These are phyloP conservation scores for Gentiana straminea DNA, from an alignment of 257 asterid genomes.

Conservation along the genomic window DNA sequence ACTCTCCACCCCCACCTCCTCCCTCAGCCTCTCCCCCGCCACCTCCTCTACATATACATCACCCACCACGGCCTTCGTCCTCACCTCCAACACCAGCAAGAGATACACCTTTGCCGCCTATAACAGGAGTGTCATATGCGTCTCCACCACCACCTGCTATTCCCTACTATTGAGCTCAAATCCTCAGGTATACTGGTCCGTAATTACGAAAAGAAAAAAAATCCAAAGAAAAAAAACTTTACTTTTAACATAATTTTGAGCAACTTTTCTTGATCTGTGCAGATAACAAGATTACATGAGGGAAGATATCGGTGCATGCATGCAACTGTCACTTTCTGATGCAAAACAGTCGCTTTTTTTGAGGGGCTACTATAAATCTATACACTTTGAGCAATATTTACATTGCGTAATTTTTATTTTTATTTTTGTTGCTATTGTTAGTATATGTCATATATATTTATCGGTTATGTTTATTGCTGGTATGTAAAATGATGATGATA, in stretches of 20 bases:
- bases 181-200: slow-evolving; percentile 8
- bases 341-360: neutral
- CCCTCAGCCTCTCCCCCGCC: slow-evolving; percentile 20
- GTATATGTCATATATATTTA: too few relatives aligned
- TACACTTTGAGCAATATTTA: slow-evolving; percentile 2
- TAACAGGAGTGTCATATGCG: slow-evolving; percentile 26
- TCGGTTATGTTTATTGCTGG: too few relatives aligned
- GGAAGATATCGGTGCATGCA: slow-evolving; percentile 3
- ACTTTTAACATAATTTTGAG: neutral
- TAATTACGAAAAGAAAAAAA: too few relatives aligned
- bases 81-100: slow-evolving; percentile 27
- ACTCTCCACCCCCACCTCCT: slow-evolving; percentile 24
- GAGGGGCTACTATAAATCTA: neutral
- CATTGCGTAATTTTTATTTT: neutral
- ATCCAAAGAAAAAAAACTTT: too few relatives aligned
- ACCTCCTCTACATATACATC: slow-evolving; percentile 18
- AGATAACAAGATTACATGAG: slow-evolving; percentile 4
- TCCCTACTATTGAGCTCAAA: slow-evolving; percentile 21
- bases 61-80: slow-evolving; percentile 18
- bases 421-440: too few relatives aligned
- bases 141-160: slow-evolving; percentile 40
- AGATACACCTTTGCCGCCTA: slow-evolving; percentile 25
- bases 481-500: too few relatives aligned
- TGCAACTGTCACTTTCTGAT: neutral
- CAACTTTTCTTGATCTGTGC: neutral